A percentile compares a stretch with the other conserved stretches of the same genome.
phyloP scores from a whole-genome alignment of 768 basidiomycete species.

The Russula griseocarnosa region DNA sequence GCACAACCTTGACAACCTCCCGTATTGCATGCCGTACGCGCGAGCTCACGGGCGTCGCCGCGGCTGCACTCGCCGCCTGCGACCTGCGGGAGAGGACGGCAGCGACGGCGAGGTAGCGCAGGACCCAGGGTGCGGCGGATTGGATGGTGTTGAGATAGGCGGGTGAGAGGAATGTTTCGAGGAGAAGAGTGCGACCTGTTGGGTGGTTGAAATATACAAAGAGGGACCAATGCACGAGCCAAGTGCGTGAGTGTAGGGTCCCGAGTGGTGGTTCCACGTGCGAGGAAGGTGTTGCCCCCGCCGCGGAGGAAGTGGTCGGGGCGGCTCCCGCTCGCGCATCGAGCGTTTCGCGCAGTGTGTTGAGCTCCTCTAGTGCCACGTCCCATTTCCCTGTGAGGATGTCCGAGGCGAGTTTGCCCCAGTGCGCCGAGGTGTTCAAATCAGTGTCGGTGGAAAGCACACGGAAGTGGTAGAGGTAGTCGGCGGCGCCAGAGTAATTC shows the following conservation, averaged over 20 bases:
- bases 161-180: constrained; percentile 95
- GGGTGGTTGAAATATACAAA: constrained; percentile 99
- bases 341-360: constrained; percentile 88
- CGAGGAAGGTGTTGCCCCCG: constrained; percentile 22
- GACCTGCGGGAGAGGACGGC: constrained; percentile 87
- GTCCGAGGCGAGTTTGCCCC: constrained; percentile 97
- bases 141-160: constrained; percentile 99
- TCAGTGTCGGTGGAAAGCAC: constrained; percentile 91
- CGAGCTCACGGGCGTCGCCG: constrained; percentile 47
- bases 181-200: constrained; percentile 82
- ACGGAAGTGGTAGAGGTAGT: constrained; percentile 98
- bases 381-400: constrained; percentile 96
- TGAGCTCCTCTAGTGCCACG: constrained; percentile 90
- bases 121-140: constrained; percentile 89
- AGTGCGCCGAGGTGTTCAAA: constrained; percentile 93
- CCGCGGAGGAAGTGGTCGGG: constrained; percentile 33
- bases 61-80: constrained; percentile 43
- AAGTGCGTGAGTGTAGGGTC: constrained; percentile 91
- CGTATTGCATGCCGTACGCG: constrained; percentile 84
- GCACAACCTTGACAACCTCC: constrained; percentile 90
- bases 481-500: constrained; percentile 92
- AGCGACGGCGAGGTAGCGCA: constrained; percentile 91
- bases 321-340: constrained; percentile 64
- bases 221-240: constrained; percentile 96
- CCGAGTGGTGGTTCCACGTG: constrained; percentile 71